A percentile compares a stretch with the other conserved stretches of the same genome.
These are phyloP conservation scores for Dactylellina drechsleri DNA, from an alignment of 2,329 filamentous ascomycete species.

Conservation along the genomic window DNA sequence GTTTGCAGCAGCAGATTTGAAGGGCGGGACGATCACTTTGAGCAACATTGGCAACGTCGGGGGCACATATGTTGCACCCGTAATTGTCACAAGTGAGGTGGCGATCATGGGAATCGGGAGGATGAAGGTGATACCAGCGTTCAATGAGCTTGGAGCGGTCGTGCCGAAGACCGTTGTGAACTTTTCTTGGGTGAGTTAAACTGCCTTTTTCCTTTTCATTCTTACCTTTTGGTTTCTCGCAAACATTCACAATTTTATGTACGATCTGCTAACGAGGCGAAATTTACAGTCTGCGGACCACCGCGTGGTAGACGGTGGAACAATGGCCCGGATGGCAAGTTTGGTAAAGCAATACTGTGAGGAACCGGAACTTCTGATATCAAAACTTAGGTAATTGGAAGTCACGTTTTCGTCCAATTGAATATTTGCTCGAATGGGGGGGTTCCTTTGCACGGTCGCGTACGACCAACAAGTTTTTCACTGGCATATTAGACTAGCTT, in stretches of 20 bases:
- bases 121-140: slow-evolving; percentile 82
- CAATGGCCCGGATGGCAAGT: slow-evolving; percentile 89
- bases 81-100: slow-evolving; percentile 90
- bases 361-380: slow-evolving; percentile 85
- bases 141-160: slow-evolving; percentile 69
- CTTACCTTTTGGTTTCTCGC: no score
- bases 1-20: slow-evolving; percentile 78
- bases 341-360: slow-evolving; percentile 81
- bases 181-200: slow-evolving; percentile 82
- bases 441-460: neutral
- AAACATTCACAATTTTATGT: neutral
- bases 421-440: neutral
- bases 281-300: slow-evolving; percentile 66
- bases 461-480: no score
- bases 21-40: slow-evolving; percentile 89
- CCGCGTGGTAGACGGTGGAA: slow-evolving; percentile 91
- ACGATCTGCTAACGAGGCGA: slow-evolving; percentile 21
- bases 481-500: neutral
- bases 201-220: slow-evolving; percentile 1
- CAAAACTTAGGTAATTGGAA: slow-evolving; percentile 74
- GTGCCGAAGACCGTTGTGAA: slow-evolving; percentile 83
- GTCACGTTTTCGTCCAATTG: neutral
- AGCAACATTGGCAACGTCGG: slow-evolving; percentile 97
- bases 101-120: slow-evolving; percentile 90
- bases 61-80: slow-evolving; percentile 87